These are phyloP conservation scores for Kickxella alabastrina DNA, from an alignment of 192 early-diverging fungal species.

Conservation along the genomic window DNA sequence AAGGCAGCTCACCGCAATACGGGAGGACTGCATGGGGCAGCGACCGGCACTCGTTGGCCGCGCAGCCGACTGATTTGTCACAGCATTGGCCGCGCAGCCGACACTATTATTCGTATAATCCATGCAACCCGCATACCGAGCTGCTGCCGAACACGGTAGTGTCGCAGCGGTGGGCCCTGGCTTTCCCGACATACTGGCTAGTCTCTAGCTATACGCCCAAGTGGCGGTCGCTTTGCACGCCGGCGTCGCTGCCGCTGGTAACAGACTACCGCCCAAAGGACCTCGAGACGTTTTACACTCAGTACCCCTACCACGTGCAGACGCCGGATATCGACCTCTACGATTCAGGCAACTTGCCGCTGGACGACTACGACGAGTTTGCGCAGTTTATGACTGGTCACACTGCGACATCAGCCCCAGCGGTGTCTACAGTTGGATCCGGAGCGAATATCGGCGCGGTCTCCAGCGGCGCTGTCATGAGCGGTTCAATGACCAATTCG, in stretches of 20 bases:
- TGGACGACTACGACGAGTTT: constrained; percentile 32
- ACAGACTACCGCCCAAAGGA: constrained; percentile 77
- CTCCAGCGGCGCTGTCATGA: neutral
- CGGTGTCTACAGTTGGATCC: neutral
- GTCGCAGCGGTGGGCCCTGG: constrained; percentile 83
- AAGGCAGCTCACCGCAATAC: constrained; percentile 26
- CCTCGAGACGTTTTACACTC: constrained; percentile 62
- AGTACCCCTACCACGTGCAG: constrained; percentile 56
- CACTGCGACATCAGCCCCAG: constrained; percentile 3
- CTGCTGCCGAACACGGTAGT: constrained; percentile 59
- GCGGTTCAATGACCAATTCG: neutral
- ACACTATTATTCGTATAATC: constrained; percentile 54
- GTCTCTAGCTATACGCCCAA: constrained; percentile 62
- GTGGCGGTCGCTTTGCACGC: constrained; percentile 89
- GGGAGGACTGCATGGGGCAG: constrained; percentile 8
- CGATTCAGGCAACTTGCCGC: constrained; percentile 11
- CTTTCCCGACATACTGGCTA: constrained; percentile 63
- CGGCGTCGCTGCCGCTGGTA: constrained; percentile 90
- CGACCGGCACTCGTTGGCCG: constrained; percentile 15
- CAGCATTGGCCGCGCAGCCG: constrained; percentile 8
- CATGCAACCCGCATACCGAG: constrained; percentile 65
- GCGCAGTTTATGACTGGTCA: constrained; percentile 20
- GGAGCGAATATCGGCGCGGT: neutral
- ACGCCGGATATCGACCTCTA: constrained; percentile 24
- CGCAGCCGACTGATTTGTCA: neutral